Evolutionary conservation across 192 early-diverging fungal species (phyloP).

Genomic region (Coemansia sp.): DNA sequence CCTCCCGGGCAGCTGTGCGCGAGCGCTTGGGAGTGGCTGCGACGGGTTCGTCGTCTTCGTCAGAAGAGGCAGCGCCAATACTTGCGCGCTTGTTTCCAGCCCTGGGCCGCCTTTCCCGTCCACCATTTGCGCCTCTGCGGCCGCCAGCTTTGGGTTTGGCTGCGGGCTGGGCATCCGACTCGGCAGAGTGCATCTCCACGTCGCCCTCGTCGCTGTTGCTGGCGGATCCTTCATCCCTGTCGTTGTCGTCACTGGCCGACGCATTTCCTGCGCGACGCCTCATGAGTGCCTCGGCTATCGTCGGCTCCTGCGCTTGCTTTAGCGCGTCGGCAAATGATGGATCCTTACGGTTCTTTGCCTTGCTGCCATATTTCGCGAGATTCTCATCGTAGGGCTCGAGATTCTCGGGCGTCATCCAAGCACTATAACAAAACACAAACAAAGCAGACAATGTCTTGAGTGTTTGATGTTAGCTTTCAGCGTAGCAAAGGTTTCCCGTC

Average conservation of each 20-base stretch:
- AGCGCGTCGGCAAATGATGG: constrained; percentile 55
- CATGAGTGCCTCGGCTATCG: constrained; percentile 49
- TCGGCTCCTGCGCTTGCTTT: constrained; percentile 57
- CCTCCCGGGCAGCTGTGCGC: constrained; percentile 26
- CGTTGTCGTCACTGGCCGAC: constrained; percentile 48
- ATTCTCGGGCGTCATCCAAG: constrained; percentile 56
- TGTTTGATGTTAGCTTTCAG: not conserved
- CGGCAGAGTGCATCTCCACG: constrained; percentile 43
- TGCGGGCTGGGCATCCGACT: constrained; percentile 16
- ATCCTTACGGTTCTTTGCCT: constrained; percentile 56
- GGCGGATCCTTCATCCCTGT: constrained; percentile 57
- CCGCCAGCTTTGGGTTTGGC: constrained; percentile 9
- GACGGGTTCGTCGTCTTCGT: constrained; percentile 35
- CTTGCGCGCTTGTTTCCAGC: constrained; percentile 43
- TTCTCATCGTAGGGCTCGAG: constrained; percentile 56
- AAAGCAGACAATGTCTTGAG: not conserved
- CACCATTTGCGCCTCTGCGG: constrained; percentile 16
- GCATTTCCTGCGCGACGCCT: constrained; percentile 38
- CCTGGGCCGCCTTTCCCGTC: constrained; percentile 16
- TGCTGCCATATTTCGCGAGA: constrained; percentile 47
- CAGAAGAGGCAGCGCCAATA: constrained; percentile 36
- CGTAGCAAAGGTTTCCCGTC: not conserved
- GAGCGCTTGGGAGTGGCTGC: constrained; percentile 48
- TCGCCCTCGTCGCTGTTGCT: constrained; percentile 49
- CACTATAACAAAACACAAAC: constrained; percentile 28